phyloP scores from a whole-genome alignment of 352 stramenopile species.

The Phytopythium chamaehyphon region DNA sequence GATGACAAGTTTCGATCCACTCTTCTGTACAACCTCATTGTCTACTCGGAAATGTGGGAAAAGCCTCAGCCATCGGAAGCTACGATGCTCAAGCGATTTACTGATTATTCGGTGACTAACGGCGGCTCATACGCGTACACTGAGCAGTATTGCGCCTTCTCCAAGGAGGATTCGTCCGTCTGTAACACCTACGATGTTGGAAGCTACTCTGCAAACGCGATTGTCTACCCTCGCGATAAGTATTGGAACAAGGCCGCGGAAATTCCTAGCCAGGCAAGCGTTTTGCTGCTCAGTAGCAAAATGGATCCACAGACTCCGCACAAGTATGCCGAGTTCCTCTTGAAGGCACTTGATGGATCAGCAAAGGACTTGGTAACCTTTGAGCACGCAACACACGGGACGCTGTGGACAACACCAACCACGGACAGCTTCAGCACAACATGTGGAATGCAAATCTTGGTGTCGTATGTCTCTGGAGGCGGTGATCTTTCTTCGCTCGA shows the following conservation, averaged over 20 bases:
- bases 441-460: conserved; percentile 42
- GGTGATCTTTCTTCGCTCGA: conserved; percentile 36
- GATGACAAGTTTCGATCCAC: conserved; percentile 24
- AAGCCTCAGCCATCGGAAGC: conserved; percentile 13
- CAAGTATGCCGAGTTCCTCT: conserved; percentile 42
- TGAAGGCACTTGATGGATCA: conserved; percentile 21
- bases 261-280: conserved; percentile 31
- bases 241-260: conserved; percentile 44
- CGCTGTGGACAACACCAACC: conserved; percentile 28
- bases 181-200: conserved; percentile 16
- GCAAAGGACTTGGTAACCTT: conserved; percentile 49
- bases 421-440: conserved; percentile 15
- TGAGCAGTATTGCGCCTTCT: conserved; percentile 49
- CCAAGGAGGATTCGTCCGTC: conserved; percentile 29
- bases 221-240: conserved; percentile 40
- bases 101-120: conserved; percentile 14
- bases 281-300: conserved; percentile 44
- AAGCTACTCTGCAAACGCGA: conserved; percentile 9
- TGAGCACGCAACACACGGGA: conserved; percentile 29
- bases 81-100: conserved; percentile 22
- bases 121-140: conserved; percentile 18
- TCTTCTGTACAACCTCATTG: conserved; percentile 45
- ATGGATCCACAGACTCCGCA: conserved; percentile 46
- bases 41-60: conserved; percentile 56
- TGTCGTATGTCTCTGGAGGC: conserved; percentile 29